A percentile compares a stretch with the other conserved stretches of the same genome.
Conservation (phyloP, 179 eudicot genomes). For the Silene vulgaris region DNA sequence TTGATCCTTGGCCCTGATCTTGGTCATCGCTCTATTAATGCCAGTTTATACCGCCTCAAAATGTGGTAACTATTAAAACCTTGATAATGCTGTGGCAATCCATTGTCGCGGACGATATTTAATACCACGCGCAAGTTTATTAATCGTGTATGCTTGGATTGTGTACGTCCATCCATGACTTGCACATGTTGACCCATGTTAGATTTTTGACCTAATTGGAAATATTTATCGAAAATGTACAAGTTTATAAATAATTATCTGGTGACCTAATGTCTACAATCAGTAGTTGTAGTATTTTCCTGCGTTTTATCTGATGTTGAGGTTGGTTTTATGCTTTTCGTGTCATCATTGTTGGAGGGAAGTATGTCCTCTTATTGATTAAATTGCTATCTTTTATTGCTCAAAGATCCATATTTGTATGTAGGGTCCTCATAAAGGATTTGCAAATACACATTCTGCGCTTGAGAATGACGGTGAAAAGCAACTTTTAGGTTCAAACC, state of each 20-base stretch:
- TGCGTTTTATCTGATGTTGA: not conserved
- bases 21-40: not conserved
- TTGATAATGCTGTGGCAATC: not conserved
- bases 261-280: not conserved
- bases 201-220: not conserved
- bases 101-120: not conserved
- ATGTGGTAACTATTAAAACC: not conserved
- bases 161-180: conserved; percentile 5
- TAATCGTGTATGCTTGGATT: conserved; percentile 9
- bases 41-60: not conserved
- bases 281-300: not conserved
- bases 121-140: not conserved
- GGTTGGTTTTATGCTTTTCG: conserved; percentile 8
- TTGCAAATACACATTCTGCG: conserved; percentile 31
- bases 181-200: not conserved
- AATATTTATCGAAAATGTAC: not conserved
- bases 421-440: conserved; percentile 27
- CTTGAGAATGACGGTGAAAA: conserved; percentile 34
- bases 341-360: conserved; percentile 4
- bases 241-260: not conserved
- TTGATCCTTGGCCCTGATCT: not conserved
- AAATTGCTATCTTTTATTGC: conserved; percentile 6
- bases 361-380: not conserved
- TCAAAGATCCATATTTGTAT: conserved; percentile 11
- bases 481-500: conserved; percentile 31